These are phyloP conservation scores for Phialemoniopsis sp. DNA, from an alignment of 2,329 filamentous ascomycete species.

Conservation along the genomic window DNA sequence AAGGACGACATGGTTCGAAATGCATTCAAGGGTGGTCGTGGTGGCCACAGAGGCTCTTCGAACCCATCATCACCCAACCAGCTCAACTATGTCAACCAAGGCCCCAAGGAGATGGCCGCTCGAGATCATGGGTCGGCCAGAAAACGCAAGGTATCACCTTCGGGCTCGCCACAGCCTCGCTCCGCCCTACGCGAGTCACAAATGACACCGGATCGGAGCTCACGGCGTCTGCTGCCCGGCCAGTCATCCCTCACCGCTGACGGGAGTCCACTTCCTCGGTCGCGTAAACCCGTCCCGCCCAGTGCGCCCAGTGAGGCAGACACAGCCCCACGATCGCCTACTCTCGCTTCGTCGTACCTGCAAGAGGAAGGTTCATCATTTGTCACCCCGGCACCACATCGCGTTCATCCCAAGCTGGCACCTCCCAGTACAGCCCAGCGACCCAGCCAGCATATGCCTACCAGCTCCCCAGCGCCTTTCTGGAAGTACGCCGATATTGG, in stretches of 20 bases:
- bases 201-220: constrained; percentile 54
- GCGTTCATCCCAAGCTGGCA: constrained; percentile 69
- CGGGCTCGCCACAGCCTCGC: constrained; percentile 50
- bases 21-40: constrained; percentile 55
- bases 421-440: constrained; percentile 78
- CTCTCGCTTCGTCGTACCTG: constrained; percentile 57
- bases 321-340: constrained; percentile 51
- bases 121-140: constrained; percentile 46
- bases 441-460: constrained; percentile 81
- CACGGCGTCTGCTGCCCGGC: constrained; percentile 30
- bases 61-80: constrained; percentile 65
- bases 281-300: constrained; percentile 38
- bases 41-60: constrained; percentile 63
- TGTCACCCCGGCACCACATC: constrained; percentile 68
- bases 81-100: constrained; percentile 57
- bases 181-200: constrained; percentile 46
- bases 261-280: constrained; percentile 57
- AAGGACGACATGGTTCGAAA: constrained; percentile 85
- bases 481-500: constrained; percentile 81
- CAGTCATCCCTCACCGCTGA: constrained; percentile 37
- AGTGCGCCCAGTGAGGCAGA: constrained; percentile 10
- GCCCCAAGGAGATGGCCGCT: constrained; percentile 49
- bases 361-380: constrained; percentile 59
- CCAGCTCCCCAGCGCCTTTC: constrained; percentile 79
- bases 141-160: constrained; percentile 53